Evolutionary conservation across 2,329 filamentous ascomycete species (phyloP).

Genomic region (Rhynchosporium graminicola): DNA sequence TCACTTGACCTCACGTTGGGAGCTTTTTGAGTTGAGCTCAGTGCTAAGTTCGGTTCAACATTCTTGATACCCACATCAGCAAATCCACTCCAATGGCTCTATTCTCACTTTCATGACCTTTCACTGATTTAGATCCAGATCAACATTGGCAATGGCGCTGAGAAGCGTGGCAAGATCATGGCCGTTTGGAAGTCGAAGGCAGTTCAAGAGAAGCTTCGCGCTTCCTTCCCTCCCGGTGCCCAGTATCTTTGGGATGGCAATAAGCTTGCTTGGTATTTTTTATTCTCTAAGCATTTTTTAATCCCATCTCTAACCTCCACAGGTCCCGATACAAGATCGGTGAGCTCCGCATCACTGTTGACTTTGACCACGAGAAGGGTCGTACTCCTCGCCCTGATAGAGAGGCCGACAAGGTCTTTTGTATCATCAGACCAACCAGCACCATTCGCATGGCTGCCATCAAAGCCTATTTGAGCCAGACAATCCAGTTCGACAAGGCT

Average conservation of each 20-base stretch:
- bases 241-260: constrained; percentile 78
- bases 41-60: background rate
- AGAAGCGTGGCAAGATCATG: constrained; percentile 66
- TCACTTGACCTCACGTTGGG: background rate
- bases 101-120: background rate
- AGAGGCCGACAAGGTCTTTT: constrained; percentile 51
- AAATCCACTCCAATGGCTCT: background rate
- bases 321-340: constrained; percentile 45
- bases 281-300: constrained; percentile 6
- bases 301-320: constrained; percentile 16
- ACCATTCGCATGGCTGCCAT: constrained; percentile 68
- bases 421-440: constrained; percentile 67
- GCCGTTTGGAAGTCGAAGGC: constrained; percentile 72
- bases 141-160: constrained; percentile 59
- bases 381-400: constrained; percentile 31
- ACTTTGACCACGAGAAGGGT: constrained; percentile 68
- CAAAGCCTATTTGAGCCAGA: constrained; percentile 62
- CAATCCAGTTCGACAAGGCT: constrained; percentile 60
- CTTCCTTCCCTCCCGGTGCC: constrained; percentile 43
- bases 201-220: constrained; percentile 56
- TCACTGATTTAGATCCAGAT: constrained; percentile 51
- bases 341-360: constrained; percentile 60
- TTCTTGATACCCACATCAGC: background rate
- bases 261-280: constrained; percentile 77
- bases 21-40: no score